Percentiles rank a stretch among this genome's conserved stretches.
Conservation (phyloP, 495 filamentous ascomycete species). For the Chaetomium cochliodes region DNA sequence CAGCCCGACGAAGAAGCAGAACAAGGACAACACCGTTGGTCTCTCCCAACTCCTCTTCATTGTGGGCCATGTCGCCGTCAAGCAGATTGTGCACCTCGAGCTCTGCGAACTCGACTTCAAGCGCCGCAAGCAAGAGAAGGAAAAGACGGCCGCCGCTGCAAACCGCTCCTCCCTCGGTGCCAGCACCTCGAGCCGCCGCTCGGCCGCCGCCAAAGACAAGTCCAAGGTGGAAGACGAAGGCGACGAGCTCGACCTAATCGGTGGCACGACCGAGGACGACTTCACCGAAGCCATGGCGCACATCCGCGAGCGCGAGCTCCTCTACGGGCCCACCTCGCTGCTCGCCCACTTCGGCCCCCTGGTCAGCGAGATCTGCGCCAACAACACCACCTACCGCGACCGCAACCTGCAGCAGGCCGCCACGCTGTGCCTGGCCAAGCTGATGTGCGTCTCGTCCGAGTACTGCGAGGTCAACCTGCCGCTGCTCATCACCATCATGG, state of each 20-base stretch:
- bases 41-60: conserved; percentile 92
- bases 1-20: conserved; percentile 44
- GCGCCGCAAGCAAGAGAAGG: conserved; percentile 87
- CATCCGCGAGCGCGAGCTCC: conserved; percentile 89
- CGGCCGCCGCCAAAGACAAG: conserved; percentile 24
- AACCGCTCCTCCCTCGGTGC: conserved; percentile 34
- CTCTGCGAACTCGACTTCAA: conserved; percentile 97
- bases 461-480: conserved; percentile 94
- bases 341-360: conserved; percentile 86
- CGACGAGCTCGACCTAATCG: conserved; percentile 93
- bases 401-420: conserved; percentile 86
- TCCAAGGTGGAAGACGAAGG: conserved; percentile 55
- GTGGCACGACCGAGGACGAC: conserved; percentile 96
- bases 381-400: conserved; percentile 86
- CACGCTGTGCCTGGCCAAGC: conserved; percentile 93
- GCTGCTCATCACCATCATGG: conserved; percentile 96
- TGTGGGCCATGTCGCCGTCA: conserved; percentile 94
- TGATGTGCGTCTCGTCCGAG: conserved; percentile 94
- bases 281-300: conserved; percentile 95
- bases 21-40: conserved; percentile 64
- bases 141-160: conserved; percentile 60
- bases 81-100: conserved; percentile 99
- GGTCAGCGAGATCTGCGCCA: conserved; percentile 88
- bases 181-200: conserved; percentile 34
- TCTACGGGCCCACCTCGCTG: conserved; percentile 82